Evolutionary conservation across 495 filamentous ascomycete genomes (phyloP).

Genomic region (Durotheca rogersii): DNA sequence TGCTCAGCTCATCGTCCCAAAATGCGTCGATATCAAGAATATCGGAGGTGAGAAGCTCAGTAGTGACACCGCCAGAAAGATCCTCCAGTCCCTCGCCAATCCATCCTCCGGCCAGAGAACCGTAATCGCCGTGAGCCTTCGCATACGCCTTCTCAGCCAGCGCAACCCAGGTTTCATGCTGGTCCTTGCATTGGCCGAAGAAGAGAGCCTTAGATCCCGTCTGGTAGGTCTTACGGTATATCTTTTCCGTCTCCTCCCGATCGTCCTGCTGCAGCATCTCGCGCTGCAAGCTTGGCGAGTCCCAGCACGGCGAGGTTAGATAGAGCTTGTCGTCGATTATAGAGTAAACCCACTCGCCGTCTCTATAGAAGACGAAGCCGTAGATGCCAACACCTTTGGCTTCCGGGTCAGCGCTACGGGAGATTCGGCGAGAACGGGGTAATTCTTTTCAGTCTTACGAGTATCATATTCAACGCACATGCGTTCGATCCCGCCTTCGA

Average conservation of each 20-base stretch:
- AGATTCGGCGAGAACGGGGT: not conserved
- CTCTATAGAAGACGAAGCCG: conserved; percentile 92
- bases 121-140: conserved; percentile 87
- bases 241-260: conserved; percentile 65
- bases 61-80: conserved; percentile 89
- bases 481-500: conserved; percentile 70
- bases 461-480: conserved; percentile 80
- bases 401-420: conserved; percentile 1
- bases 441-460: conserved; percentile 23
- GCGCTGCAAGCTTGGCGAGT: conserved; percentile 57
- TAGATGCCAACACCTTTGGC: conserved; percentile 74
- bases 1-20: conserved; percentile 83
- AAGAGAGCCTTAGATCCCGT: conserved; percentile 78
- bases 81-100: conserved; percentile 91
- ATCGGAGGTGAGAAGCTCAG: conserved; percentile 76
- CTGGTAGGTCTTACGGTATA: conserved; percentile 78
- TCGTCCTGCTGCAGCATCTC: conserved; percentile 59
- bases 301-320: conserved; percentile 79
- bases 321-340: conserved; percentile 84
- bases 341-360: conserved; percentile 92
- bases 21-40: conserved; percentile 88
- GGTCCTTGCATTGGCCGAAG: conserved; percentile 82
- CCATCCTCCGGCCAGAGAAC: conserved; percentile 78
- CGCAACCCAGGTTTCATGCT: conserved; percentile 93
- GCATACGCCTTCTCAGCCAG: conserved; percentile 94